These are phyloP conservation scores for Neurospora cerealis DNA, from an alignment of 495 filamentous ascomycete species.

Conservation along the genomic window DNA sequence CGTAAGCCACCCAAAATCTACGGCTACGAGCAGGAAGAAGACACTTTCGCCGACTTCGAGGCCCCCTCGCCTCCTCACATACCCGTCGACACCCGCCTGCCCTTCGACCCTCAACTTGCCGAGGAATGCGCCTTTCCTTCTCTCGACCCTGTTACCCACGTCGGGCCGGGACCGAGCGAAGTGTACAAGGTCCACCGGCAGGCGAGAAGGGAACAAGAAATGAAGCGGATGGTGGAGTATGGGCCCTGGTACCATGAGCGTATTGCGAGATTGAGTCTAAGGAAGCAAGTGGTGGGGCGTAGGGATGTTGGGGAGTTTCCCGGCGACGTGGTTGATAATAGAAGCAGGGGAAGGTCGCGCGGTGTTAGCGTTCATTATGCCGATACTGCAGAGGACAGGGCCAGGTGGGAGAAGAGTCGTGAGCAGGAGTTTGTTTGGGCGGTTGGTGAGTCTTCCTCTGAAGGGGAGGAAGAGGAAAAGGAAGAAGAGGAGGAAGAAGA, in stretches of 20 bases:
- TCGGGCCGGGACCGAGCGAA: conserved; percentile 9
- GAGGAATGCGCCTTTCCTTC: conserved; percentile 13
- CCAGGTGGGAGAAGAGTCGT: not conserved
- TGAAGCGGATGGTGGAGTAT: not conserved
- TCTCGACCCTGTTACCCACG: conserved; percentile 6
- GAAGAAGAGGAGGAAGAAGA: not conserved
- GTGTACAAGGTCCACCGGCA: conserved; percentile 1
- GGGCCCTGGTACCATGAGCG: not conserved
- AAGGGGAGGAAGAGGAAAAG: not conserved
- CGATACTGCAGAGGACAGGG: not conserved
- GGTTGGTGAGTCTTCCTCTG: not conserved
- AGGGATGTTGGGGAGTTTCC: not conserved
- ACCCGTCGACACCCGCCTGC: conserved; percentile 2
- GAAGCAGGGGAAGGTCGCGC: not conserved
- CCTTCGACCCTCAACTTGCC: conserved; percentile 7
- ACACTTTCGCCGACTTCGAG: not conserved
- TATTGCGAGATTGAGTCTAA: not conserved
- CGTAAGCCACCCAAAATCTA: not conserved
- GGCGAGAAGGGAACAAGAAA: not conserved
- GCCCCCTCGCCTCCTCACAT: not conserved
- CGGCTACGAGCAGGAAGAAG: conserved; percentile 7
- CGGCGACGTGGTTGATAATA: not conserved
- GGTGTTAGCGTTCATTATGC: not conserved
- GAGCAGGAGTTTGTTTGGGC: not conserved
- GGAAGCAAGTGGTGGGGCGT: not conserved